phyloP scores from a whole-genome alignment of 768 basidiomycete genomes.

The Rhizopogon roseolus region DNA sequence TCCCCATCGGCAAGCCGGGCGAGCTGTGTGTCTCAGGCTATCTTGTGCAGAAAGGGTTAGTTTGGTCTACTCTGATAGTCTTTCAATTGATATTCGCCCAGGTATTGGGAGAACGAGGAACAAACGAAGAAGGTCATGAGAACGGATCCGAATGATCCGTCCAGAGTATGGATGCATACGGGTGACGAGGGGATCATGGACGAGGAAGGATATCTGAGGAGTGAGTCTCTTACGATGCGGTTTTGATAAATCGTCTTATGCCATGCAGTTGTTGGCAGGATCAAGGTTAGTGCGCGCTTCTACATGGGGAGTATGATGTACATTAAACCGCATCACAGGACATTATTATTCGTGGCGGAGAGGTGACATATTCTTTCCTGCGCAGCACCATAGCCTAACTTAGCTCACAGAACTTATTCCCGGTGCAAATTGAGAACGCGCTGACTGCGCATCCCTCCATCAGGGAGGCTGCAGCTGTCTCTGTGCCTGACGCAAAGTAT shows the following conservation, averaged over 20 bases:
- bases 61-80: neutral
- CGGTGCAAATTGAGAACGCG: slow-evolving; percentile 80
- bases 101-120: slow-evolving; percentile 73
- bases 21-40: slow-evolving; percentile 76
- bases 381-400: neutral
- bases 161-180: slow-evolving; percentile 75
- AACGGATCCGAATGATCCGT: slow-evolving; percentile 41
- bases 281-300: slow-evolving; percentile 56
- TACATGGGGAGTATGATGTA: neutral
- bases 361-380: slow-evolving; percentile 37
- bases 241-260: neutral
- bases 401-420: slow-evolving; percentile 64
- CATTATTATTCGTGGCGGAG: slow-evolving; percentile 83
- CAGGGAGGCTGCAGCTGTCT: slow-evolving; percentile 67
- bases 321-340: slow-evolving; percentile 38
- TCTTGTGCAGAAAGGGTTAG: slow-evolving; percentile 73
- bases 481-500: slow-evolving; percentile 63
- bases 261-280: slow-evolving; percentile 65
- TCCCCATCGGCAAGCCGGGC: slow-evolving; percentile 71
- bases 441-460: slow-evolving; percentile 52
- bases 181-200: slow-evolving; percentile 82
- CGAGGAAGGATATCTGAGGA: slow-evolving; percentile 70
- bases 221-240: slow-evolving; percentile 34
- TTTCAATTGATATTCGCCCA: neutral
- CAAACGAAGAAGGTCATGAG: slow-evolving; percentile 62